These are phyloP conservation scores for Helicostylum pulchrum DNA, from an alignment of 192 early-diverging fungal genomes.

Conservation along the genomic window DNA sequence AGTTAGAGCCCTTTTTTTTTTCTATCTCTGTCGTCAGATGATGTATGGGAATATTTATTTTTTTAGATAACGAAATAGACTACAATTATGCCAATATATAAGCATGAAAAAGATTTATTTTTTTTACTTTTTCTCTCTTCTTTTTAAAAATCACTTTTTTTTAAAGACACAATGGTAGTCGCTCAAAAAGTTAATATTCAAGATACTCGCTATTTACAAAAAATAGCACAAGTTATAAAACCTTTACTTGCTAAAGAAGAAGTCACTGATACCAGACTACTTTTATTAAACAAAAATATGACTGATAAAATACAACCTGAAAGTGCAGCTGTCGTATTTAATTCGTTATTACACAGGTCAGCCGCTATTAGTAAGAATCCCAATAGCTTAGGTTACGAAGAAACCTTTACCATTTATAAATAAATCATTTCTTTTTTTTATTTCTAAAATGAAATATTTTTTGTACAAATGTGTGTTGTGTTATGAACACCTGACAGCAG, in stretches of 20 bases:
- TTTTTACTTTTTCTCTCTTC: background rate
- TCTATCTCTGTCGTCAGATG: background rate
- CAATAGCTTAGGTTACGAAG: too few species aligned
- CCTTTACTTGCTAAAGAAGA: background rate
- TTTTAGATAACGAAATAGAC: background rate
- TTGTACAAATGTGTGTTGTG: too few species aligned
- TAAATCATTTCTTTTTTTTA: too few species aligned
- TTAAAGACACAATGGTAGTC: background rate
- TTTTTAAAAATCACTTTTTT: too few species aligned
- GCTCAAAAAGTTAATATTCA: background rate
- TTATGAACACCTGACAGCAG: too few species aligned
- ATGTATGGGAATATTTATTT: background rate
- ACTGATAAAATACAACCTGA: background rate
- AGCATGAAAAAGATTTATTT: too few species aligned
- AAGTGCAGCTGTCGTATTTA: background rate
- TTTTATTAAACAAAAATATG: background rate
- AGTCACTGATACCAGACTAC: background rate
- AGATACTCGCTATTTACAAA: slow-evolving; percentile 5
- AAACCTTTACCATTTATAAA: too few species aligned
- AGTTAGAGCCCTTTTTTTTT: background rate
- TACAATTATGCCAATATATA: too few species aligned
- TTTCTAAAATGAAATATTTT: too few species aligned
- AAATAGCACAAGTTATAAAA: background rate
- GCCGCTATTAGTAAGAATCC: background rate
- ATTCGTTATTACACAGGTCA: slow-evolving; percentile 1